A percentile compares a stretch with the other conserved stretches of the same genome.
These are phyloP conservation scores for Hibiscus syriacus DNA, from an alignment of 345 rosid genomes.

Conservation along the genomic window DNA sequence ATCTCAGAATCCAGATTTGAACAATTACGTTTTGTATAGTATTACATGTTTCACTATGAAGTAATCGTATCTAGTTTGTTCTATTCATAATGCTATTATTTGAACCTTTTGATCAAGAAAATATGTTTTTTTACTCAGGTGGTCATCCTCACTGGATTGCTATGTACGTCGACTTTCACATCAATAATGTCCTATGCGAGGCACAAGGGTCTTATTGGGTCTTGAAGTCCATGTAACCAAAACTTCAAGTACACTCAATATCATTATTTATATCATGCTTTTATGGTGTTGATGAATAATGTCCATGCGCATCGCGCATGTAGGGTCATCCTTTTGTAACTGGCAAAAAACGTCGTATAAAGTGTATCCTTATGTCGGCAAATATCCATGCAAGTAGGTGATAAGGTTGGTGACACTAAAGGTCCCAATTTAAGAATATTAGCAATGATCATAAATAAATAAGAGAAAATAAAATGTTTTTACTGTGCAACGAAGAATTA, in stretches of 20 bases:
- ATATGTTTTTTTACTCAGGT: constrained; percentile 31
- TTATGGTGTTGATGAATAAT: neutral
- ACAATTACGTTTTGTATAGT: too few relatives aligned
- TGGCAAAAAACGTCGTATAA: neutral
- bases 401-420: neutral
- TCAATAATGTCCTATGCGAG: constrained; percentile 49
- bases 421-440: neutral
- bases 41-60: too few relatives aligned
- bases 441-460: too few relatives aligned
- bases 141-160: constrained; percentile 36
- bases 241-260: too few relatives aligned
- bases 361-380: neutral
- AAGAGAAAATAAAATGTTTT: too few relatives aligned
- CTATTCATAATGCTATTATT: too few relatives aligned
- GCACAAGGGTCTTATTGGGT: constrained; percentile 52
- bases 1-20: too few relatives aligned
- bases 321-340: too few relatives aligned
- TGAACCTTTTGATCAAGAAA: neutral
- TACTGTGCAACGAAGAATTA: too few relatives aligned
- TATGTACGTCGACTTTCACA: constrained; percentile 35
- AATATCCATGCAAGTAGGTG: neutral
- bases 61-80: too few relatives aligned
- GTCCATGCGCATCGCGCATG: neutral
- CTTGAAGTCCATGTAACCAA: constrained; percentile 12
- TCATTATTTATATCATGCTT: neutral